A percentile compares a stretch with the other conserved stretches of the same genome.
Evolutionary conservation across 2,329 filamentous ascomycete genomes (phyloP).

Genomic region (Aspergillus spinulosporus): DNA sequence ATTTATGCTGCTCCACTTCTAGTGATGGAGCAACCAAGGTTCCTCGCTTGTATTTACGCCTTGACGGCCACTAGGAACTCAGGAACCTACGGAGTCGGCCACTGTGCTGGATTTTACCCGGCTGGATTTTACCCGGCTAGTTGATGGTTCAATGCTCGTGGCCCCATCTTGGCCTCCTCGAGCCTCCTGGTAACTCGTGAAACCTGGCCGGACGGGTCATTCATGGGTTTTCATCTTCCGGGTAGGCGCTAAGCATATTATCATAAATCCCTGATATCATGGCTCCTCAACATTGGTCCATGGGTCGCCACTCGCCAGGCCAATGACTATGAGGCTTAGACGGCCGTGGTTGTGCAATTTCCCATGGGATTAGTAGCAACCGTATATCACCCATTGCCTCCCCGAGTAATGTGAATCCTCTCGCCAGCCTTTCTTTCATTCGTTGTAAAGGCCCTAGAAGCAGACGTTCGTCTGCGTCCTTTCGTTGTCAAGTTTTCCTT

Average conservation of each 20-base stretch:
- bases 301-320: slow-evolving; percentile 6
- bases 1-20: background rate
- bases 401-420: slow-evolving; percentile 10
- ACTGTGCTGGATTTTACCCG: background rate
- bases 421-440: slow-evolving; percentile 14
- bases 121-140: background rate
- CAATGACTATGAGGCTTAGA: slow-evolving; percentile 10
- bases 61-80: background rate
- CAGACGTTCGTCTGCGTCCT: slow-evolving; percentile 56
- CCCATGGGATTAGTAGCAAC: background rate
- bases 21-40: background rate
- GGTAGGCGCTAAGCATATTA: background rate
- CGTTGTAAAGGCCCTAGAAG: slow-evolving; percentile 21
- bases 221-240: background rate
- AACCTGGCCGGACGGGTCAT: background rate
- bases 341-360: slow-evolving; percentile 4
- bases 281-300: slow-evolving; percentile 4
- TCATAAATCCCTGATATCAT: slow-evolving; percentile 1
- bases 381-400: slow-evolving; percentile 15
- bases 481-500: slow-evolving; percentile 47
- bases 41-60: background rate
- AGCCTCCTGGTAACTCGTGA: too few species aligned
- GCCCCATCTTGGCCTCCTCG: background rate
- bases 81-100: background rate
- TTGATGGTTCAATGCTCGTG: background rate